Percentiles rank a stretch among this genome's conserved stretches.
phyloP scores from a whole-genome alignment of 352 stramenopile species.

The Phytophthora quininea region DNA sequence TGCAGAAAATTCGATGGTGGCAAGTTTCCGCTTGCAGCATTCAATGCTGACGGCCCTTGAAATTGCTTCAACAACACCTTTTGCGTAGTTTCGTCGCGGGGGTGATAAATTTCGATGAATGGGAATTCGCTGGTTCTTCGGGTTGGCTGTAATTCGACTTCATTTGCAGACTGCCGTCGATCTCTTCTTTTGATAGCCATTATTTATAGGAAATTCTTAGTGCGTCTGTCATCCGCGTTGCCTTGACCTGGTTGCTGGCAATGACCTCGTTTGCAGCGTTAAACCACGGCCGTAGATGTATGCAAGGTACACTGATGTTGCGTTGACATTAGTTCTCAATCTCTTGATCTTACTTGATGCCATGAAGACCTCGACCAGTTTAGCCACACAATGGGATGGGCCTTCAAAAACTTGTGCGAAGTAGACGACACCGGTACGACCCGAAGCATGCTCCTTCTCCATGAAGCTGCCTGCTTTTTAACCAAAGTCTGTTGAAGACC shows the following conservation, averaged over 20 bases:
- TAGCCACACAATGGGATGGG: conserved; percentile 66
- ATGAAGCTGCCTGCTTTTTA: neutral
- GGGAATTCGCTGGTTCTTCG: too few species aligned
- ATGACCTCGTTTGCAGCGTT: conserved; percentile 17
- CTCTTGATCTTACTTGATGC: neutral
- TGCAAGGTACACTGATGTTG: conserved; percentile 18
- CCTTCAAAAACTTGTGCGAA: conserved; percentile 42
- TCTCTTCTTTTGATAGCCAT: neutral
- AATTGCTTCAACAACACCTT: neutral
- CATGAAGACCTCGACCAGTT: conserved; percentile 60
- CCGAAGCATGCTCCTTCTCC: too few species aligned
- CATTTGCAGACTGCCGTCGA: too few species aligned
- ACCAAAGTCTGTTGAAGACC: neutral
- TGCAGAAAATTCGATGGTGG: conserved; percentile 18
- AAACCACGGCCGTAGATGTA: conserved; percentile 26
- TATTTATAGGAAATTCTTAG: neutral
- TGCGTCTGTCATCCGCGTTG: neutral
- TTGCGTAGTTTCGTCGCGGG: neutral
- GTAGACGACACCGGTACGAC: conserved; percentile 17
- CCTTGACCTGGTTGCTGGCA: neutral
- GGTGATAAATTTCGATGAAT: neutral
- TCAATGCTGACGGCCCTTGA: neutral
- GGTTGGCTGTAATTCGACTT: too few species aligned
- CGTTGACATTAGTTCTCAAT: neutral
- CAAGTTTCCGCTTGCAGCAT: conserved; percentile 8